A percentile compares a stretch with the other conserved stretches of the same genome.
phyloP scores from a whole-genome alignment of 2,329 filamentous ascomycete genomes.

The Orbilia quercus region DNA sequence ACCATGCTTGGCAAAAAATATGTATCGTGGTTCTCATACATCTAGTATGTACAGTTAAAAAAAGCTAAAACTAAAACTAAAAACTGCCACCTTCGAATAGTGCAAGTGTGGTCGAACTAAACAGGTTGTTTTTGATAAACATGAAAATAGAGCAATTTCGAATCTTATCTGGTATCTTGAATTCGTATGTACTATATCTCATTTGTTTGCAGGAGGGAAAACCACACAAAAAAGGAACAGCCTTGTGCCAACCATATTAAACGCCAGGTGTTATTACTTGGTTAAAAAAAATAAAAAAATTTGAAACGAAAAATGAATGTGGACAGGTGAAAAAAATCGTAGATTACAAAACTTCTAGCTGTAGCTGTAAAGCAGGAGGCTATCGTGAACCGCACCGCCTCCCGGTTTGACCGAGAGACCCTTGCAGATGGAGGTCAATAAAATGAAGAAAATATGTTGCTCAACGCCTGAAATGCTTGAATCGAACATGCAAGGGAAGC shows the following conservation, averaged over 20 bases:
- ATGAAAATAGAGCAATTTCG: constrained; percentile 25
- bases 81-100: constrained; percentile 9
- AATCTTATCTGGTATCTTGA: constrained; percentile 53
- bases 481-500: constrained; percentile 22
- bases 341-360: constrained; percentile 41
- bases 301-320: constrained; percentile 20
- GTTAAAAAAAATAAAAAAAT: constrained; percentile 12
- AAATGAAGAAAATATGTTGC: constrained; percentile 35
- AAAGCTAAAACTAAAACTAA: not conserved
- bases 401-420: constrained; percentile 14
- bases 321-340: constrained; percentile 36
- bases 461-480: constrained; percentile 54
- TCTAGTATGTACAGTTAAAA: constrained; percentile 39
- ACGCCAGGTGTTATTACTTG: constrained; percentile 37
- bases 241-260: constrained; percentile 51
- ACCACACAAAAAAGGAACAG: constrained; percentile 20
- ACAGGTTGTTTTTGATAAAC: constrained; percentile 22
- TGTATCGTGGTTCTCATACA: constrained; percentile 33
- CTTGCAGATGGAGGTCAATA: constrained; percentile 30
- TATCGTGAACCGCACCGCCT: constrained; percentile 18
- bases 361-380: constrained; percentile 31
- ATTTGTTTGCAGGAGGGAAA: constrained; percentile 30
- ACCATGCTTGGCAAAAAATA: constrained; percentile 9
- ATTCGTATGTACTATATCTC: constrained; percentile 47
- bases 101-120: constrained; percentile 14